Base-by-base conservation (phyloP, 2,329 filamentous ascomycete species). In the Hypoxylon sp. region DNA sequence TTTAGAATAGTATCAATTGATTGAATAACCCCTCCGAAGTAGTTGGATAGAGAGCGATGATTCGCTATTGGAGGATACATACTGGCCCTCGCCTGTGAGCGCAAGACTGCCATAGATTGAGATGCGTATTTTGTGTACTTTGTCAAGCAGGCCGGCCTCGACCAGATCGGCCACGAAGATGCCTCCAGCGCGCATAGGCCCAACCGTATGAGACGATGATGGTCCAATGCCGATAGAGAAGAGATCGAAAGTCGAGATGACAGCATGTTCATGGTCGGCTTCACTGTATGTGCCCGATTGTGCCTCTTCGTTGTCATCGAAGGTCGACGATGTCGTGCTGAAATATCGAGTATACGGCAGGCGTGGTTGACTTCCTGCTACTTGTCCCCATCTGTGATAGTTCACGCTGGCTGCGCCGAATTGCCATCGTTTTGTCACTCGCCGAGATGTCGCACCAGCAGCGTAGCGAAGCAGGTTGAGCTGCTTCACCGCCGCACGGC, bases 161-260 rank as follows among this genome's bases (percentile, higher is more conserved):
- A 79, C 78, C 9, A 86, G 75, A 62, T 86, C 84, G 14, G 81
- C 78, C 22, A 86, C 80, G 67, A 85, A 86, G 70, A 86, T 86
- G 71, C 84, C 84, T 35, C 84, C 83, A 5, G 84, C 84, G 17
- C 84, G 82, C 84, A 85, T 85, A 17, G 84, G 84, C 0, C 84
- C 84, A 24, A 85, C 84, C 0, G 84, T 85, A 74, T 85, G 84
- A 10, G 83, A 85, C 1, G 84, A 85, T 0, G 83, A 85, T 10
- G 84, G 84, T 0, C 84, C 84, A 70, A 85, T 85, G 70, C 84
- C 84, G 57, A 85, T 84, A 33, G 83, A 85, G 74, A 85, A 85
- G 35, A 85, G 78, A 72, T 85, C 84, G 68, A 85, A 85, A 0
- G 84, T 83, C 2, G 84, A 85, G 63, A 85, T 85, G 72, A 85